Base-by-base conservation (phyloP, 140 eudicot species). In the Ambrosia hybrid region DNA sequence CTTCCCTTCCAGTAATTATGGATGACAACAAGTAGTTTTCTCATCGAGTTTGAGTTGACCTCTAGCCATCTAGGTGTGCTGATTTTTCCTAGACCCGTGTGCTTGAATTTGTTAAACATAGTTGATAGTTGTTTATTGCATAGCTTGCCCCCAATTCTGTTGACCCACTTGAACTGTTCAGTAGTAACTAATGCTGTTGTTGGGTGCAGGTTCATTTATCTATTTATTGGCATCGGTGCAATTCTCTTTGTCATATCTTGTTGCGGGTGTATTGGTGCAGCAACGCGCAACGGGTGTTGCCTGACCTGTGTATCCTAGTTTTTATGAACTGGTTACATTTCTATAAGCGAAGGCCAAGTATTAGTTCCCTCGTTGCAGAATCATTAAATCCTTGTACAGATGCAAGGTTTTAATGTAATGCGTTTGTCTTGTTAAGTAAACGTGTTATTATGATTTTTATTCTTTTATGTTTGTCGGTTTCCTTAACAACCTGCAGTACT, bases 251-350 rank as follows among this genome's bases (percentile, higher is more conserved):
- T 89, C 58, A 63, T 91, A 71, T 85, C 97, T 51, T 88, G 96
- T 80, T 88, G 79, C 65, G 97, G 97, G 57, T 91, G 96, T 77
- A 86, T 91, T 64, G 94, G 91, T 63, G 77, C 95, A 57, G 79
- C 91, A 38, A 83, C 86, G 34, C 81, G 86, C 37, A 91, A 73
- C 62, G 91, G 97, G 0, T 91, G 97, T 81, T 91, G 96, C 73
- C 82, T 91, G 69, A 71, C 88, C 79, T 89, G 85, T 68, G 97
- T 91, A 91, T 91, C 97, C 96, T 84, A 68, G 4, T 57, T 60
- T 66, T 14, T 39, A 36, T 49, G 16, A 73, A 55, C n/a, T 34
- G 5, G 9, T 70, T 43, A 9, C 73, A 51, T 17, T 62, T 70
- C 52, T 17, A n/a, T 53, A 75, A 39, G 6, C 59, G 41, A 53